Evolutionary conservation across 805 yeast species (phyloP).

Genomic region (Pichia manshurica): DNA sequence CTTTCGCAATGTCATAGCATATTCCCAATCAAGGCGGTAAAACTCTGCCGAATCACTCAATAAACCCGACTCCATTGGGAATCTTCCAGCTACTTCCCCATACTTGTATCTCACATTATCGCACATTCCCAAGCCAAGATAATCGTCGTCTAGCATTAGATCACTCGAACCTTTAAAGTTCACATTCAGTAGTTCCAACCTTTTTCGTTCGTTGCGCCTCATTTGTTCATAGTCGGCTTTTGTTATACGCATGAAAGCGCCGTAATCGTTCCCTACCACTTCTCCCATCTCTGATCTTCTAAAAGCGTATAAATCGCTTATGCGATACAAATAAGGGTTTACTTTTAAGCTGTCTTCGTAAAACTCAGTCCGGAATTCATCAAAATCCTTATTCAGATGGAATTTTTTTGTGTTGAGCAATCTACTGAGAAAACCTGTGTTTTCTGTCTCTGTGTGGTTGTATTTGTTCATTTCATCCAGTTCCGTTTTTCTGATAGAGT

Average conservation of each 20-base stretch:
- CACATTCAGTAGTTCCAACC: not conserved
- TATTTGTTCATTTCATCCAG: slow-evolving; percentile 9
- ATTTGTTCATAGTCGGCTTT: not conserved
- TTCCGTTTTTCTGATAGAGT: slow-evolving; percentile 18
- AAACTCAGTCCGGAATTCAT: slow-evolving; percentile 13
- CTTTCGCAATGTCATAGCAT: slow-evolving; percentile 34
- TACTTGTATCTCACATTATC: not conserved
- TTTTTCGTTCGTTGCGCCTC: not conserved
- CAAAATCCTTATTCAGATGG: slow-evolving; percentile 14
- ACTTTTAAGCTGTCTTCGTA: slow-evolving; percentile 3
- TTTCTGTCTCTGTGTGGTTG: slow-evolving; percentile 2
- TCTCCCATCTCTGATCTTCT: not conserved
- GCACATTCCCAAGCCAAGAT: slow-evolving; percentile 18
- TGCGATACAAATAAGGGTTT: not conserved
- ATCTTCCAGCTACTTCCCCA: not conserved
- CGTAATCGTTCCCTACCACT: not conserved
- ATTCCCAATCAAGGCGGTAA: slow-evolving; percentile 41
- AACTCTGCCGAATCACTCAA: slow-evolving; percentile 33
- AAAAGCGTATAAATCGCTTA: not conserved
- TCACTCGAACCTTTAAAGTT: not conserved
- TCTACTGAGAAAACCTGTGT: slow-evolving; percentile 3
- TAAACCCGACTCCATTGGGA: slow-evolving; percentile 30
- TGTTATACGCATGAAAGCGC: not conserved
- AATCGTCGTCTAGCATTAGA: slow-evolving; percentile 12
- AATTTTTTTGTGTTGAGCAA: slow-evolving; percentile 1